Percentiles rank a stretch among this genome's conserved stretches.
phyloP scores from a whole-genome alignment of 768 basidiomycete species.

The Tulasnella sp. region DNA sequence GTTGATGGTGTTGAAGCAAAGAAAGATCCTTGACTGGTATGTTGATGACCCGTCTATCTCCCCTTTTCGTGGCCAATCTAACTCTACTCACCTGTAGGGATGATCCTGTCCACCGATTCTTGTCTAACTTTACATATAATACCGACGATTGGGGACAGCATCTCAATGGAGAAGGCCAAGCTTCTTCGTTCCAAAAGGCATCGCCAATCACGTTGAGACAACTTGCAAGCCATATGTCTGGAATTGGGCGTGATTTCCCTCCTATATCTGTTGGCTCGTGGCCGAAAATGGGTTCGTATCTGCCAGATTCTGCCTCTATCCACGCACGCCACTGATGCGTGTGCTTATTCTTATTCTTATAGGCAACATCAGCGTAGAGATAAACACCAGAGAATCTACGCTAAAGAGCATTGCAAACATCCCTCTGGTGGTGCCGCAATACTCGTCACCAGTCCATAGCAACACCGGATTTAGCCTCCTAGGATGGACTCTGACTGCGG shows the following conservation, averaged over 20 bases:
- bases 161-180: background rate
- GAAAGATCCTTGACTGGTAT: slow-evolving; percentile 30
- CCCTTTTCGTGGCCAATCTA: background rate
- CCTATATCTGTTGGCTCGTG: slow-evolving; percentile 30
- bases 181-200: background rate
- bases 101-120: slow-evolving; percentile 38
- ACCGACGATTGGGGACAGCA: slow-evolving; percentile 17
- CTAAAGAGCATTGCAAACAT: slow-evolving; percentile 26
- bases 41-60: slow-evolving; percentile 4
- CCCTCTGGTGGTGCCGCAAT: slow-evolving; percentile 36
- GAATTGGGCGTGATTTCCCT: slow-evolving; percentile 32
- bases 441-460: slow-evolving; percentile 36
- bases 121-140: slow-evolving; percentile 32
- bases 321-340: too few species aligned
- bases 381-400: background rate
- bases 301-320: too few species aligned
- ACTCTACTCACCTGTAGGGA: slow-evolving; percentile 31
- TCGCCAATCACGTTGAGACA: slow-evolving; percentile 19
- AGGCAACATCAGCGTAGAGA: too few species aligned
- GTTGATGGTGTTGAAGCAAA: slow-evolving; percentile 39
- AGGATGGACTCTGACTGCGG: slow-evolving; percentile 31
- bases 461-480: slow-evolving; percentile 32
- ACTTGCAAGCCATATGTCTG: slow-evolving; percentile 24
- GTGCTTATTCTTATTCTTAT: too few species aligned
- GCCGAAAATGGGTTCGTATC: slow-evolving; percentile 29